phyloP scores from a whole-genome alignment of 2,329 filamentous ascomycete species.

The Alternaria conjuncta region DNA sequence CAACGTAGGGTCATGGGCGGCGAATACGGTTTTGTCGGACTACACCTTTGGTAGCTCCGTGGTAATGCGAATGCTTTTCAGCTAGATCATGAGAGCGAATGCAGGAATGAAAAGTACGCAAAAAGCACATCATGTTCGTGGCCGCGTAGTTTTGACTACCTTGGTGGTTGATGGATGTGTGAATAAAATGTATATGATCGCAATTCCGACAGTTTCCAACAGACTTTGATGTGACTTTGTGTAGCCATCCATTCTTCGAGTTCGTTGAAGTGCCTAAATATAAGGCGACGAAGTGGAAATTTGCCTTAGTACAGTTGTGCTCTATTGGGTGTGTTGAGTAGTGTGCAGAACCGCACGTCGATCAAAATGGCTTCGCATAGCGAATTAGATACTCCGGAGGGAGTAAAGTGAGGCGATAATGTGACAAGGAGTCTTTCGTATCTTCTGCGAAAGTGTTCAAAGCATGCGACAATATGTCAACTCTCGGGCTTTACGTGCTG shows the following conservation, averaged over 20 bases:
- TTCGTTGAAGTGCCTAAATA: not conserved
- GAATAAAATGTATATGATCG: not conserved
- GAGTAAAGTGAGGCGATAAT: not conserved
- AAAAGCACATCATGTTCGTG: not conserved
- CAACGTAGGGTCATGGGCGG: not conserved
- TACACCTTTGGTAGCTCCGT: constrained; percentile 4
- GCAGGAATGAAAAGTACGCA: constrained; percentile 3
- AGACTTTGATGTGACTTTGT: not conserved
- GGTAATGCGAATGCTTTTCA: constrained; percentile 5
- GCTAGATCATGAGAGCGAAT: constrained; percentile 3
- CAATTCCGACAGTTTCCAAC: not conserved
- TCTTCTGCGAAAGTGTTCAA: not conserved
- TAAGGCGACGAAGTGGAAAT: not conserved
- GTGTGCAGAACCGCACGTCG: not conserved
- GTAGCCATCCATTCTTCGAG: not conserved
- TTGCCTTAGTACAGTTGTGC: not conserved
- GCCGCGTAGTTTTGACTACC: not conserved
- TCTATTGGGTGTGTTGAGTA: not conserved
- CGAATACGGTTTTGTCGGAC: constrained; percentile 7
- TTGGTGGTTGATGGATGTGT: not conserved
- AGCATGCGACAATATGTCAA: not conserved
- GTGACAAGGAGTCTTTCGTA: not conserved
- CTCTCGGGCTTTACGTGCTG: not conserved
- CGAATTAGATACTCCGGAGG: not conserved
- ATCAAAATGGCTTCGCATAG: not conserved